These are phyloP conservation scores for Penicillium sp. DNA, from an alignment of 2,329 filamentous ascomycete species.

Conservation along the genomic window DNA sequence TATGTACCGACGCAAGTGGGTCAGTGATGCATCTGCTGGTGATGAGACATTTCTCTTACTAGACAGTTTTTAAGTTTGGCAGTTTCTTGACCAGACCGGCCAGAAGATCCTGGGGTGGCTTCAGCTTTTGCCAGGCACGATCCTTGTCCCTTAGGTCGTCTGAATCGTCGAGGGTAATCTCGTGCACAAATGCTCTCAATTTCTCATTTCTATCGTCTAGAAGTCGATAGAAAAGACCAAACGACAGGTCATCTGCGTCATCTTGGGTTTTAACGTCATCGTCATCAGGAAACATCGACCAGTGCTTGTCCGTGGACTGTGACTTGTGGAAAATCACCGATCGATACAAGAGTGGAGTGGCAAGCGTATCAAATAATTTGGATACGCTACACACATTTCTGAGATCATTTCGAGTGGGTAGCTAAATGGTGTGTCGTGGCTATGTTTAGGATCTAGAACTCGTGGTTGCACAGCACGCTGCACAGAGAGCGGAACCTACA, in stretches of 20 bases:
- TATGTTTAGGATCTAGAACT: background rate
- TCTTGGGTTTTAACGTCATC: background rate
- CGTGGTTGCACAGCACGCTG: background rate
- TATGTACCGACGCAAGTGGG: background rate
- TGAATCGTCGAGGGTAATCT: background rate
- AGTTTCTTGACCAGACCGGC: background rate
- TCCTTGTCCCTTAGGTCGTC: background rate
- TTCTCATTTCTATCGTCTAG: conserved; percentile 1
- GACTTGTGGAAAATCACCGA: background rate
- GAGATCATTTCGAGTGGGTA: background rate
- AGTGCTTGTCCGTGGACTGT: background rate
- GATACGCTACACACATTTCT: conserved; percentile 1
- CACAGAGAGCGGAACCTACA: background rate
- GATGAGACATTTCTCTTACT: background rate
- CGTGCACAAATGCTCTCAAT: background rate
- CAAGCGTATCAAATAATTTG: conserved; percentile 3
- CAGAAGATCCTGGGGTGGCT: background rate
- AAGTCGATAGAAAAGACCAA: background rate
- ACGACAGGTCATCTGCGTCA: background rate
- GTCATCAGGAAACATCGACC: background rate
- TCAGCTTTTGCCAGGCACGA: background rate
- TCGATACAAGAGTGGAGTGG: conserved; percentile 6
- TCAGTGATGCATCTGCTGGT: background rate
- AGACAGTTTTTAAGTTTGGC: conserved; percentile 3
- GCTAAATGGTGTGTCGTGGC: background rate